A percentile compares a stretch with the other conserved stretches of the same genome.
Conservation (phyloP, 345 rosid genomes). For the Raphanus raphanistrum region DNA sequence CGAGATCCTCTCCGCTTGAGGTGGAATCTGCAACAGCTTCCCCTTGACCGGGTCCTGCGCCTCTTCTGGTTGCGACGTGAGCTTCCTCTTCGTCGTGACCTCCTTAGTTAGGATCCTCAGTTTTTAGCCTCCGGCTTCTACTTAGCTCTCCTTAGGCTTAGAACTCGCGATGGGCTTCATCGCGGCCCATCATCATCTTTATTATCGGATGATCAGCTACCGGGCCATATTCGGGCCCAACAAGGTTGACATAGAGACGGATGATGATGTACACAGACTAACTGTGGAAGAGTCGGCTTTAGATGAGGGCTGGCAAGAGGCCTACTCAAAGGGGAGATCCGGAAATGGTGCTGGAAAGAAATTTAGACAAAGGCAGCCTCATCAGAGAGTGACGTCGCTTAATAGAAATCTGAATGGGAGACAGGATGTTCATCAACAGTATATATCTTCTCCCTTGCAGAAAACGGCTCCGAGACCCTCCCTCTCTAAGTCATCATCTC, state of each 20-base stretch:
- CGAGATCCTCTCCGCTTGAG: too few species aligned
- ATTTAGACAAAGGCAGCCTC: constrained; percentile 64
- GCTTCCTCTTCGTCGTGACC: too few species aligned
- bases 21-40: too few species aligned
- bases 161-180: too few species aligned
- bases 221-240: too few species aligned
- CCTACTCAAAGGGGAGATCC: constrained; percentile 76
- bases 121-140: too few species aligned
- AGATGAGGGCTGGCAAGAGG: constrained; percentile 99
- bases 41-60: too few species aligned
- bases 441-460: constrained; percentile 45
- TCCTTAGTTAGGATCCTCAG: too few species aligned
- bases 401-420: constrained; percentile 35
- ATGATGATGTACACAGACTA: constrained; percentile 39
- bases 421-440: constrained; percentile 26
- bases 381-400: constrained; percentile 57
- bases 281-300: constrained; percentile 55
- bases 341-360: constrained; percentile 58
- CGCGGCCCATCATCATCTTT: too few species aligned
- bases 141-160: too few species aligned
- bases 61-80: too few species aligned
- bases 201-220: too few species aligned
- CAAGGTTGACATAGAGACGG: constrained; percentile 59
- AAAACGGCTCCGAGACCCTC: constrained; percentile 59
- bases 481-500: constrained; percentile 55